Conservation (phyloP, 139 green algal genomes). For the Bryopsis sp. region DNA sequence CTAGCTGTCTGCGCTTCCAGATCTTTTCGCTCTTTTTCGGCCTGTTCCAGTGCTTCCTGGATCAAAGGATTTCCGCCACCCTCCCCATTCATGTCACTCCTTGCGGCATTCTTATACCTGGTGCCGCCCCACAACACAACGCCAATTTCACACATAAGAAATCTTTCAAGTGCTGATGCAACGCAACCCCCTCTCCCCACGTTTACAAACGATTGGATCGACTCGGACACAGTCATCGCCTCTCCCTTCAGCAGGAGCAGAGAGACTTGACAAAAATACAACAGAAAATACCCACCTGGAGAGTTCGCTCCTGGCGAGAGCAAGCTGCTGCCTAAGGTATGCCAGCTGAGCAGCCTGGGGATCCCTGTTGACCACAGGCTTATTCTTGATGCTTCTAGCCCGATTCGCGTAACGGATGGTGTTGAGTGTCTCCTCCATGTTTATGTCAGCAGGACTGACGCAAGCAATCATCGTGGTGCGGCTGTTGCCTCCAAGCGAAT, state of each 20-base stretch:
- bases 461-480: slow-evolving; percentile 94
- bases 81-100: background rate
- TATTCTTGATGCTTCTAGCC: slow-evolving; percentile 91
- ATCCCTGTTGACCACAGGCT: slow-evolving; percentile 85
- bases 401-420: slow-evolving; percentile 82
- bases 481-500: slow-evolving; percentile 87
- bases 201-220: too few species aligned
- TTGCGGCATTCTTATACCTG: slow-evolving; percentile 26
- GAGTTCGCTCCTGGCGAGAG: slow-evolving; percentile 42
- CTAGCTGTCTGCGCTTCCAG: slow-evolving; percentile 48
- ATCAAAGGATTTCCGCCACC: background rate
- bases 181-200: too few species aligned
- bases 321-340: slow-evolving; percentile 65
- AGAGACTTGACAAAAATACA: too few species aligned
- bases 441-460: slow-evolving; percentile 77
- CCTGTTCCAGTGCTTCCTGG: slow-evolving; percentile 9
- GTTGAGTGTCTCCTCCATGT: slow-evolving; percentile 81
- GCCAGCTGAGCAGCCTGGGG: slow-evolving; percentile 63
- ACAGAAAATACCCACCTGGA: too few species aligned
- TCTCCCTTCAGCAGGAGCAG: too few species aligned
- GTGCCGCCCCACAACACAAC: too few species aligned
- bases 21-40: background rate
- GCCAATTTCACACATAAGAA: too few species aligned
- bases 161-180: too few species aligned
- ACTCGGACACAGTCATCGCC: too few species aligned